These are phyloP conservation scores for Piloderma croceum DNA, from an alignment of 768 basidiomycete genomes.

Conservation along the genomic window DNA sequence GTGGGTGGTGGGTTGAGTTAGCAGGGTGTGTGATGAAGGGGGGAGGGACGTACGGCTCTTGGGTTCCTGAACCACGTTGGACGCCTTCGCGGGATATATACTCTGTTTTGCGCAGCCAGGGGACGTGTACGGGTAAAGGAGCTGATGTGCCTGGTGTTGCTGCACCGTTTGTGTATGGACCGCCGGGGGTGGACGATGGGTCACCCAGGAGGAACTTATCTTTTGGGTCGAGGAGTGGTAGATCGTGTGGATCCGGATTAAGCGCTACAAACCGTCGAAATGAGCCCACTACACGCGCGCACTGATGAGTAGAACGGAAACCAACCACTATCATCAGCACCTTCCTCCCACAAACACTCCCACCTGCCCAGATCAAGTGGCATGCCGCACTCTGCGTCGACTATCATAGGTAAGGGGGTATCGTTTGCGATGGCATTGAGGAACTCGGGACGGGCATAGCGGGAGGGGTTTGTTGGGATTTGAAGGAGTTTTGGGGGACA, in stretches of 20 bases:
- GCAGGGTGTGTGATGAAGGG: no score
- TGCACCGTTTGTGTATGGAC: slow-evolving; percentile 37
- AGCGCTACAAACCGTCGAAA: slow-evolving; percentile 31
- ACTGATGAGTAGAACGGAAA: slow-evolving; percentile 1
- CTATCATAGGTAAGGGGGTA: slow-evolving; percentile 87
- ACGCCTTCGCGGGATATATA: slow-evolving; percentile 68
- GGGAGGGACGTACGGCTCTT: slow-evolving; percentile 49
- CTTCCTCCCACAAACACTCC: slow-evolving; percentile 80
- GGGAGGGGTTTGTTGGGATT: slow-evolving; percentile 83
- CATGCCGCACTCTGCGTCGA: slow-evolving; percentile 97
- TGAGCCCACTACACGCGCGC: neutral
- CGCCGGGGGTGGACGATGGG: slow-evolving; percentile 39
- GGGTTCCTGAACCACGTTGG: slow-evolving; percentile 33
- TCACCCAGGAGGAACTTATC: slow-evolving; percentile 76
- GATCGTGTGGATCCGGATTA: slow-evolving; percentile 60
- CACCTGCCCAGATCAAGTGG: slow-evolving; percentile 83
- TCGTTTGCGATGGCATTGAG: slow-evolving; percentile 76
- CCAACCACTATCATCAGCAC: slow-evolving; percentile 62
- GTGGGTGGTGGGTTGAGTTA: no score
- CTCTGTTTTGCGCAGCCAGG: slow-evolving; percentile 91
- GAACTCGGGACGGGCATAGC: slow-evolving; percentile 84
- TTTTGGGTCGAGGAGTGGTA: slow-evolving; percentile 62
- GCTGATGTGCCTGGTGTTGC: slow-evolving; percentile 36
- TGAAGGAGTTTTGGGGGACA: slow-evolving; percentile 94
- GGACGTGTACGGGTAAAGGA: slow-evolving; percentile 56